Evolutionary conservation across 2,329 filamentous ascomycete genomes (phyloP).

Genomic region (Arthrobotrys sinensis): DNA sequence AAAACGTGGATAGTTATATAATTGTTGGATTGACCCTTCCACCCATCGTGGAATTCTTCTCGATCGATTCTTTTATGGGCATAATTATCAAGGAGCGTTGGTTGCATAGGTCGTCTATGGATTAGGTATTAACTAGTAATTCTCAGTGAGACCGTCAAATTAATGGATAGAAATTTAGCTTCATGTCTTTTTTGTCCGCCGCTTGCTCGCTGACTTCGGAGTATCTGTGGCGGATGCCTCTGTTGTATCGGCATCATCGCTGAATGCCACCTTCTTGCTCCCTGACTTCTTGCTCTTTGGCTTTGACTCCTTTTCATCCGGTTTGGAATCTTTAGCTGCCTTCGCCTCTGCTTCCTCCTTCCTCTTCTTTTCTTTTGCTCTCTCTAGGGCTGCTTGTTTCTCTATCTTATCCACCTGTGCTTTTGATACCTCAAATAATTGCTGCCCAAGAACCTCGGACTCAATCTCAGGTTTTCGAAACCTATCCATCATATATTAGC

Average conservation of each 20-base stretch:
- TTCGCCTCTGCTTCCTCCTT: constrained; percentile 64
- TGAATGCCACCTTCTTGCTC: constrained; percentile 56
- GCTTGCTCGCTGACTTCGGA: constrained; percentile 47
- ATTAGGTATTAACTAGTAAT: not conserved
- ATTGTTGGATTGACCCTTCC: not conserved
- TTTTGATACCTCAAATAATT: constrained; percentile 91
- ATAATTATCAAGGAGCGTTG: not conserved
- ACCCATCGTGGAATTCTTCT: not conserved
- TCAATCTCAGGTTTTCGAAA: constrained; percentile 74
- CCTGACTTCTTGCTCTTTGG: constrained; percentile 25
- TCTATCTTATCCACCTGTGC: constrained; percentile 85
- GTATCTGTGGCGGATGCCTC: constrained; percentile 50
- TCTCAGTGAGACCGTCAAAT: not conserved
- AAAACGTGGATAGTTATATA: not conserved
- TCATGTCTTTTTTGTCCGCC: constrained; percentile 42
- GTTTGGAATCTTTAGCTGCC: constrained; percentile 18
- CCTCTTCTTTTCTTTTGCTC: constrained; percentile 74
- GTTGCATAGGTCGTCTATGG: not conserved
- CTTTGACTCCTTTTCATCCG: constrained; percentile 16
- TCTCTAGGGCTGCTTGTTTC: constrained; percentile 79
- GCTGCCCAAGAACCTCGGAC: constrained; percentile 84
- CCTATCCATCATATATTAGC: constrained; percentile 41
- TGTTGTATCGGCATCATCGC: constrained; percentile 28
- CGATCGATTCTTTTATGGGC: not conserved
- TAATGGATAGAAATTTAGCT: not conserved